These are phyloP conservation scores for Coemansia sp. DNA, from an alignment of 192 early-diverging fungal species.

Conservation along the genomic window DNA sequence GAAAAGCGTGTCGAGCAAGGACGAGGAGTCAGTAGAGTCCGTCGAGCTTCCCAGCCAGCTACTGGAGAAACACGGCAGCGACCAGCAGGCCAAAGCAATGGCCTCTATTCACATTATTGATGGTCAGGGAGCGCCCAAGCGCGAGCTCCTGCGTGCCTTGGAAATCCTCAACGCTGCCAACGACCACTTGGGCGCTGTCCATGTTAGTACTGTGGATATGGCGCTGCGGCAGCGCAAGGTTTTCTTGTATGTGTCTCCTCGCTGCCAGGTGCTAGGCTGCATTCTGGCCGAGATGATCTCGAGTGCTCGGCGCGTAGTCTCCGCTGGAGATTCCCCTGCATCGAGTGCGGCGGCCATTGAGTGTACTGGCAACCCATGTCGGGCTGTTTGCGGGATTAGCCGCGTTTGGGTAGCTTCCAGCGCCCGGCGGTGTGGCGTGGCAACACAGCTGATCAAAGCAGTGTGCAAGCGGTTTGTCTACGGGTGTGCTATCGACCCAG, in stretches of 20 bases:
- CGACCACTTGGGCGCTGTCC: constrained; percentile 47
- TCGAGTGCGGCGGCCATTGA: neutral
- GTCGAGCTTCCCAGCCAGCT: constrained; percentile 6
- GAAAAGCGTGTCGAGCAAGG: neutral
- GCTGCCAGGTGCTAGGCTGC: constrained; percentile 43
- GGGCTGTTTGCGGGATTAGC: constrained; percentile 54
- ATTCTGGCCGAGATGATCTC: constrained; percentile 50
- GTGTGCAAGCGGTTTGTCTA: constrained; percentile 49
- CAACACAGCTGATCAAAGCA: constrained; percentile 35
- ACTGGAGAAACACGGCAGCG: neutral
- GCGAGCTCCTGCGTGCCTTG: constrained; percentile 31
- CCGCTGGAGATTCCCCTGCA: neutral
- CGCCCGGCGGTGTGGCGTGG: constrained; percentile 51
- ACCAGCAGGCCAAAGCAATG: neutral
- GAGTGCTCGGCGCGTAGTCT: constrained; percentile 16
- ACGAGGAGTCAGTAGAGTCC: neutral
- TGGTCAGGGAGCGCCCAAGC: constrained; percentile 12
- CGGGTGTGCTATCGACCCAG: constrained; percentile 27
- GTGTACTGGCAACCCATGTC: neutral
- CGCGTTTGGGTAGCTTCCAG: constrained; percentile 56
- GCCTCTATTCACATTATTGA: constrained; percentile 19
- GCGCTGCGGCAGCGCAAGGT: constrained; percentile 30
- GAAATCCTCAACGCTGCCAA: constrained; percentile 43
- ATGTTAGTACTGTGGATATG: constrained; percentile 17
- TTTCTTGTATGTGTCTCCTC: constrained; percentile 37